Conservation (phyloP, 202 grass and related monocot species). For the Zizania palustris region DNA sequence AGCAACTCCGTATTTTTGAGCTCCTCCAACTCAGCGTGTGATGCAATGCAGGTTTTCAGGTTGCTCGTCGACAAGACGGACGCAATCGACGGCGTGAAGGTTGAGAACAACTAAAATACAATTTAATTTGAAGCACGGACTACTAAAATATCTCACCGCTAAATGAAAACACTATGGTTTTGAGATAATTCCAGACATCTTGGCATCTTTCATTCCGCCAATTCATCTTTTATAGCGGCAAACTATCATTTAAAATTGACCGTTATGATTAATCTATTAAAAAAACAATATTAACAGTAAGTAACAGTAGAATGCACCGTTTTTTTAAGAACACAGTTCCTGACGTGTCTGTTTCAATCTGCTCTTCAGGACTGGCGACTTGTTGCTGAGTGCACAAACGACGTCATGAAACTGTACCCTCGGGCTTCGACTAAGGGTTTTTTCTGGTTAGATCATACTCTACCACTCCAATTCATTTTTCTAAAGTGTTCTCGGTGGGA, state of each 20-base stretch:
- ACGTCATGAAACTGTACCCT: conserved; percentile 49
- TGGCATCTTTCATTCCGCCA: too few relatives aligned
- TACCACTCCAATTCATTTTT: too few relatives aligned
- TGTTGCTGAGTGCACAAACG: conserved; percentile 41
- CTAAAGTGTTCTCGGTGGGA: conserved; percentile 23
- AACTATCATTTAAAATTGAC: too few relatives aligned
- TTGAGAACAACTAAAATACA: conserved; percentile 33
- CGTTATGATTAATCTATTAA: too few relatives aligned
- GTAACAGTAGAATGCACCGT: too few relatives aligned
- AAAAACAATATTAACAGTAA: too few relatives aligned
- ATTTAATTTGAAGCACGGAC: too few relatives aligned
- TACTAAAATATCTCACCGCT: too few relatives aligned
- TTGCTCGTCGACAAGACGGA: conserved; percentile 32
- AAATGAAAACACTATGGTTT: too few relatives aligned
- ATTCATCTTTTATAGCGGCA: too few relatives aligned
- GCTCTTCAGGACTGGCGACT: conserved; percentile 49
- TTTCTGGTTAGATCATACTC: too few relatives aligned
- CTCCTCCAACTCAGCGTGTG: background rate
- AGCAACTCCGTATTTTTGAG: background rate
- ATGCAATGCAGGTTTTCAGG: conserved; percentile 34
- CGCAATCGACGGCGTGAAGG: conserved; percentile 24
- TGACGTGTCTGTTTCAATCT: conserved; percentile 14
- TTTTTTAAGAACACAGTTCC: background rate
- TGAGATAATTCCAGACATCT: too few relatives aligned
- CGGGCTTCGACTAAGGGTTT: conserved; percentile 38